Base-by-base conservation (phyloP, 352 stramenopile species). In the Achlya hypogyna region DNA sequence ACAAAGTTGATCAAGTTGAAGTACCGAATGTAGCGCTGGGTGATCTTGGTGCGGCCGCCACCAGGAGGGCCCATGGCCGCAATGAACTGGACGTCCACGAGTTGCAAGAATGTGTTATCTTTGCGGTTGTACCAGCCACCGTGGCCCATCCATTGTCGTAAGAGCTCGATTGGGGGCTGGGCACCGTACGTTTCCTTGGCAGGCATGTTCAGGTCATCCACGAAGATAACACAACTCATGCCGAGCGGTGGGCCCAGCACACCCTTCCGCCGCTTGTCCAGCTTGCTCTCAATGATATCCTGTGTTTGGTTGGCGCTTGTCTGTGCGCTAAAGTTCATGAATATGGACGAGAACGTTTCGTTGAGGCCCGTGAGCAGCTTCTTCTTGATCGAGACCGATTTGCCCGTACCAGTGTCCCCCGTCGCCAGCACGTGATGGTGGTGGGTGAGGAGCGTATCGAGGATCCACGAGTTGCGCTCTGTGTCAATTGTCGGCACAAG, bases 191-290 rank as follows among this genome's bases (percentile, higher is more conserved):
- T 95, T 69, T 98, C 92, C 62, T 97, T 97, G 0, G 89, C 88
- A 0, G 92, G 92, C 92, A 98, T 97, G 70, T 98, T 98, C 20
- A 98, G 76, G 59, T 98, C 92, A 67, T 98, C 91, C 0, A 98
- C 90, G 66, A 98, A 98, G 31, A 98, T 88, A 32, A 98, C 79
- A 43, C 86, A 96, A 51, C 74, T 96, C 65, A 94, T 89, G 1
- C 92, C 92, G 0, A 97, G 72, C 0, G 90, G 89, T 23, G 92
- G 91, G 0, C 90, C 92, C 4, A 97, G 69, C 9, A 98, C 89
- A 5, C 89, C 90, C 64, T 98, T 98, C 14, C 92, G 87, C 1
- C 93, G 81, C 74, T 98, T 98, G 65, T 97, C 89, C 8, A 98
- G 79, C 76, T 98, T 98, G 23, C 76, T 84, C 65, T 98, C 92